Base-by-base conservation (phyloP, 441 rosid species). In the Arabidopsis lyrata region DNA sequence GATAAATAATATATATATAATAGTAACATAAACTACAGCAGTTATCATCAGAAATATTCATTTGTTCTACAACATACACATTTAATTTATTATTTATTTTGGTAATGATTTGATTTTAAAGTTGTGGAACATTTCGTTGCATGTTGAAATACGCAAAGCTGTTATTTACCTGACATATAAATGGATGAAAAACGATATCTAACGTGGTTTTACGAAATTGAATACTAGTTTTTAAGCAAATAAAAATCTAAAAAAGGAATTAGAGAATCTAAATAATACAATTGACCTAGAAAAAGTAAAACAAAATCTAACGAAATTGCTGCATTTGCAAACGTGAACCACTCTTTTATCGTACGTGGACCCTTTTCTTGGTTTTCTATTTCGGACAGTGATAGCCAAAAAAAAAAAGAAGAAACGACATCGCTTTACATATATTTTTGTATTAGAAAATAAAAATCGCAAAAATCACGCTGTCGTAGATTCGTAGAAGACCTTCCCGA, bases 341-440 rank as follows among this genome's bases (percentile, higher is more conserved):
- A 72, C 65, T 77, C 81, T 72, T 70, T 72, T 20, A 50, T 50
- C 15, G 57, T 8, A 58, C 80, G 76, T 71, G 76, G 80, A 57
- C 62, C 50, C 57, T 52, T 57, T 42, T 56, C 16, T n/a, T 0
- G 14, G 72, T 53, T 77, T 72, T 3, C 13, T 44, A 54, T 16
- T 66, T 29, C 13, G 48, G 73, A 60, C 77, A 77, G 24, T 60
- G 70, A 72, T 13, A 45, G 45, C 65, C 31, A 4, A 29, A 29
- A 29, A 27, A 27, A 35, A 60, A 63, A 27, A 34, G 6, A 56
- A 27, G 45, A 27, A 66, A 72, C 70, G 77, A 36, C 5, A 65
- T 36, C 74, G 74, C 22, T 77, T 71, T 27, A 24, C 0, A 29
- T 29, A n/a, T n/a, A n/a, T 27, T 3, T 22, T 22, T 22, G 4